A percentile compares a stretch with the other conserved stretches of the same genome.
These are phyloP conservation scores for Chytriomyces sp. DNA, from an alignment of 192 early-diverging fungal species.

Conservation along the genomic window DNA sequence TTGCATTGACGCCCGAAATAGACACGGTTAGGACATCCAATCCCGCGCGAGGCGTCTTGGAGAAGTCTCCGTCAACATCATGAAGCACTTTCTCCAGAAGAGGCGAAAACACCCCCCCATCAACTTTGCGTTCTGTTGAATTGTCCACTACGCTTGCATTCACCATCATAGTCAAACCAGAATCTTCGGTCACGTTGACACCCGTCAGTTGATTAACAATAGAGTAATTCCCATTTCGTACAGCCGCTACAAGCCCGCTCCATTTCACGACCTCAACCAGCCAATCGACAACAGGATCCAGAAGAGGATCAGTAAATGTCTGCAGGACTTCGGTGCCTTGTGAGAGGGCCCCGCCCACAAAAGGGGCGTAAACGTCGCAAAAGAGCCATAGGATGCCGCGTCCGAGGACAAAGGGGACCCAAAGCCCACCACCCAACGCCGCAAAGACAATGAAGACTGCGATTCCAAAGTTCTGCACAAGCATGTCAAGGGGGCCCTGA, in stretches of 20 bases:
- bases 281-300: slow-evolving; percentile 68
- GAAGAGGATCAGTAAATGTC: slow-evolving; percentile 71
- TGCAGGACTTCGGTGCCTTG: slow-evolving; percentile 41
- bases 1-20: background rate
- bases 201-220: background rate
- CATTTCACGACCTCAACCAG: slow-evolving; percentile 26
- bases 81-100: background rate
- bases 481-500: slow-evolving; percentile 76
- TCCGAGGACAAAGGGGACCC: slow-evolving; percentile 76
- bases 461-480: slow-evolving; percentile 80
- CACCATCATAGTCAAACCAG: no score
- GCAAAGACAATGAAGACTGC: slow-evolving; percentile 73
- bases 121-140: no score
- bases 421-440: slow-evolving; percentile 69
- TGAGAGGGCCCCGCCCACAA: slow-evolving; percentile 24
- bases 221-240: background rate
- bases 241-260: slow-evolving; percentile 15
- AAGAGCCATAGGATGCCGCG: slow-evolving; percentile 40
- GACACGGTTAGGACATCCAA: background rate
- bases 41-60: background rate
- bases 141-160: background rate
- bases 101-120: background rate
- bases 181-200: background rate
- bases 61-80: slow-evolving; percentile 30
- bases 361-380: slow-evolving; percentile 32